Base-by-base conservation (phyloP, 495 filamentous ascomycete genomes). In the Tuber umbilicatum region DNA sequence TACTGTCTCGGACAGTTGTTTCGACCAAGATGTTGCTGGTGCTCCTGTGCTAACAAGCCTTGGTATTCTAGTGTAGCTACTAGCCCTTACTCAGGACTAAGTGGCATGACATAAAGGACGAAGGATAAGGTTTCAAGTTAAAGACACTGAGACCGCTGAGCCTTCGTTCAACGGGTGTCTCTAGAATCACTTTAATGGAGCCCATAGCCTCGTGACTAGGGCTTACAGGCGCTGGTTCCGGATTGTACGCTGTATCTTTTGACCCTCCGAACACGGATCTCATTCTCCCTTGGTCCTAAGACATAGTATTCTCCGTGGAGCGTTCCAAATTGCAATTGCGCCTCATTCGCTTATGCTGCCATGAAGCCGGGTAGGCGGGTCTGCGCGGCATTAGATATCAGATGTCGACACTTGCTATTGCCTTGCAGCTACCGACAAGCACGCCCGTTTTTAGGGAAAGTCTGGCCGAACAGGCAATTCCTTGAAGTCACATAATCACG, bases 311-410 rank as follows among this genome's bases (percentile, higher is more conserved):
- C 55, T 45, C 73, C 68, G 67, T n/a, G 55, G 41, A 50, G 39
- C 71, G 71, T 43, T 41, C 72, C 40, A 72, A 79, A 71, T 72
- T 70, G 64, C 39, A 37, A 68, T 72, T 72, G 70, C 72, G 40
- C 45, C 69, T 64, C 60, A 74, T 76, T 74, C 72, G 77, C 72
- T 73, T 78, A 72, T 72, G 75, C 68, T 43, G 45, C 69, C n/a
- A 67, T 67, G 60, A 50, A 47, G 45, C 43, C 55, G 64, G 50
- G 31, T 47, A 79, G 45, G 68, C 70, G 72, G 77, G 21, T 70
- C 69, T 74, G 35, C 2, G 12, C 76, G 76, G 77, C 75, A 78
- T 74, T 64, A 75, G 69, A 70, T 69, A 78, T 39, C 68, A 70
- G 35, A 40, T 68, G 72, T 72, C 72, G 70, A 70, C 64, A 70